Percentiles rank a stretch among this genome's conserved stretches.
phyloP scores from a whole-genome alignment of 805 yeast genomes.

The Ogataea zsoltii region DNA sequence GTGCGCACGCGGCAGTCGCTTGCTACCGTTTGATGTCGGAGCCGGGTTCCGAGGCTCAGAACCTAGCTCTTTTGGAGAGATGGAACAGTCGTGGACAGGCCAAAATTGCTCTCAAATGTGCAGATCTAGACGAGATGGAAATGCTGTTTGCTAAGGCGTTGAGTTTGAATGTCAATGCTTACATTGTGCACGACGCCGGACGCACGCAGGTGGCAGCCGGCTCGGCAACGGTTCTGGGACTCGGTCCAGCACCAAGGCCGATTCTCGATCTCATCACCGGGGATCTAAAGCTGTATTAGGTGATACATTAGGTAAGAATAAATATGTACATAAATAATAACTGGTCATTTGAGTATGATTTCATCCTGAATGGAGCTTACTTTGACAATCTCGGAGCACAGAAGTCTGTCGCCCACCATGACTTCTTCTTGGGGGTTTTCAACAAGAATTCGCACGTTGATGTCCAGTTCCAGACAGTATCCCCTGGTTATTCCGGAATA shows the following conservation, averaged over 20 bases:
- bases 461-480: conserved; percentile 47
- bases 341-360: conserved; percentile 35
- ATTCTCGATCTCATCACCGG: conserved; percentile 82
- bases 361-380: conserved; percentile 41
- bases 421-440: conserved; percentile 26
- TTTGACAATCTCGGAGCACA: conserved; percentile 45
- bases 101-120: conserved; percentile 81
- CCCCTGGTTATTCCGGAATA: conserved; percentile 38
- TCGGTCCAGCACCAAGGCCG: conserved; percentile 93
- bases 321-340: conserved; percentile 4
- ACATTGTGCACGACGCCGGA: conserved; percentile 93
- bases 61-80: conserved; percentile 62
- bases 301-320: neutral
- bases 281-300: conserved; percentile 66
- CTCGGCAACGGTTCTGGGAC: conserved; percentile 91
- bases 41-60: conserved; percentile 51
- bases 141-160: conserved; percentile 78
- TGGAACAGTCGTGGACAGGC: conserved; percentile 93
- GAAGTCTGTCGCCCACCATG: conserved; percentile 45
- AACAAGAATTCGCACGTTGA: conserved; percentile 45
- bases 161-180: conserved; percentile 73
- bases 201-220: conserved; percentile 97
- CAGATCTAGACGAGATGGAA: conserved; percentile 70
- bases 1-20: conserved; percentile 96
- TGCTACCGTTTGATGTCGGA: conserved; percentile 70